Conservation (phyloP, 2,329 filamentous ascomycete genomes). For the Chaetoscypha palmicola region DNA sequence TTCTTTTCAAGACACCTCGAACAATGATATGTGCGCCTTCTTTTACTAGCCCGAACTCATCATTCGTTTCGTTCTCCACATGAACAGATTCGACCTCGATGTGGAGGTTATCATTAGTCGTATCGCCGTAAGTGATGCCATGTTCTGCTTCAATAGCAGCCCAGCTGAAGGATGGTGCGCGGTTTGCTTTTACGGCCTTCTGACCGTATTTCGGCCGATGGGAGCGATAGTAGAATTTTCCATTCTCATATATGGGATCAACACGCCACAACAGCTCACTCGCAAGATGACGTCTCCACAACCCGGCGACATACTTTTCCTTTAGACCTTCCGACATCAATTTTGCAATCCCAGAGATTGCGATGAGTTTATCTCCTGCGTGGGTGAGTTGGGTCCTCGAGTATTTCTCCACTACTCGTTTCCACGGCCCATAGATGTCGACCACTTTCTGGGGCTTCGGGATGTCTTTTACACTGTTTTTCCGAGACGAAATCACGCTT, state of each 20-base stretch:
- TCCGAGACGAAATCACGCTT: too few species aligned
- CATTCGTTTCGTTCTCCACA: constrained; percentile 1
- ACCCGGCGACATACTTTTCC: constrained; percentile 2
- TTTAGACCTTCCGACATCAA: constrained; percentile 5
- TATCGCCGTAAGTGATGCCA: constrained; percentile 9
- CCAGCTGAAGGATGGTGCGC: constrained; percentile 14
- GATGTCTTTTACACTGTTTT: too few species aligned
- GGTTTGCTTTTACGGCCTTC: constrained; percentile 1
- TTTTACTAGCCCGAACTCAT: constrained; percentile 7
- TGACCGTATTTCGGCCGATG: constrained; percentile 1
- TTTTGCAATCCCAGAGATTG: constrained; percentile 8
- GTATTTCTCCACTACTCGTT: constrained; percentile 9
- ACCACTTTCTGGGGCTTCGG: too few species aligned
- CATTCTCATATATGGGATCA: constrained; percentile 7
- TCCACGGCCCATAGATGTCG: constrained; percentile 9
- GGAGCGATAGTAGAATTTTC: constrained; percentile 5
- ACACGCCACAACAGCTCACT: constrained; percentile 10
- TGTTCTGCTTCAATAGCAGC: constrained; percentile 10
- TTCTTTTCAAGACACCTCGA: constrained; percentile 6
- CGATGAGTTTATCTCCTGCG: constrained; percentile 4
- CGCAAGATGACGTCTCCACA: constrained; percentile 2
- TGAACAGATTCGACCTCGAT: constrained; percentile 1
- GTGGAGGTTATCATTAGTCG: constrained; percentile 2
- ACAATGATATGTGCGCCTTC: constrained; percentile 5
- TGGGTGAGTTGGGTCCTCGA: constrained; percentile 4